Evolutionary conservation across 176 grass and related monocot species (phyloP), one percentile per base, ranked within the genome.

Genomic region (Aegilops tauschii): DNA sequence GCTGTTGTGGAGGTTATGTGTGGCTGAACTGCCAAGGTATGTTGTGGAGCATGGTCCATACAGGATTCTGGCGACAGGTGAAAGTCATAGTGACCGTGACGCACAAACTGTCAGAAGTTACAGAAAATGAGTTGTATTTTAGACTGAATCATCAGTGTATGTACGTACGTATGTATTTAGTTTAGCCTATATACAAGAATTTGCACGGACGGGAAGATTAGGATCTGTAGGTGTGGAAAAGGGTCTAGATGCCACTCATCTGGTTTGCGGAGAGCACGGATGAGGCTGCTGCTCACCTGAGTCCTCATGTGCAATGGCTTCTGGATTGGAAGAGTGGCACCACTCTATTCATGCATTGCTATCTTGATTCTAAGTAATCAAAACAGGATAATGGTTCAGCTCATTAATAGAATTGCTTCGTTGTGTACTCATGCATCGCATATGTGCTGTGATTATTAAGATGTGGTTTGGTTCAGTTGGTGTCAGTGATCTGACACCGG

Each of bases 1-100:
- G 84, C 90, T 16, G 92, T 87, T 21, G 92, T 99, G 72, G 97
- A 99, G 84, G 97, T 89, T 76, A 85, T 65, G 30, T 99, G 97
- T 35, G 75, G 85, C 75, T 93, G 86, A 92, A 47, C 69, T 16
- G 16, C 29, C 35, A 74, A 42, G 44, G 23, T 74, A 85, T 52
- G 80, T 87, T 6, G 50, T 54, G 50, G 49, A 52, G 7, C 69
- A 32, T 63, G 37, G 49, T 75, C 12, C 59, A 76, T 79, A 87
- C 8, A 82, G 14, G 83, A 12, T 94, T 89, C 89, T 90, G 86
- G 45, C 86, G 75, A 65, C 65, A 86, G 12, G 79, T 90, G 90
- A 86, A 91, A 93, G 92, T 91, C 78, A 83, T 88, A 64, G 82
- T 45, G 91, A 97, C 73, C 13, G 92, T 80, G 82, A 86, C 89